Evolutionary conservation across 192 early-diverging fungal genomes (phyloP).

Genomic region (Umbelopsis ramanniana): DNA sequence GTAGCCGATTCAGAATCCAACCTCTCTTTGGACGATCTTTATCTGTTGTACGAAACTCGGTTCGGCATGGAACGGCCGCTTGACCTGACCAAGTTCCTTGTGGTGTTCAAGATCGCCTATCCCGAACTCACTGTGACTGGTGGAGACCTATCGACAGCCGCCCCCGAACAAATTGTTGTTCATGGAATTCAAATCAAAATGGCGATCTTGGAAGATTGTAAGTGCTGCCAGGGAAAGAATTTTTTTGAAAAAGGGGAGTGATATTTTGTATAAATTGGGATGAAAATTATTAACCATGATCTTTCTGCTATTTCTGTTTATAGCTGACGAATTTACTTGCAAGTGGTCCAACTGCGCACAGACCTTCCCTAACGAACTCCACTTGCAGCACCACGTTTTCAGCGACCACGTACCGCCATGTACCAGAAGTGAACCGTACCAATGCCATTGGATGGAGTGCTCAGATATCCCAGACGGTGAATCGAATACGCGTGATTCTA

Average conservation of each 20-base stretch:
- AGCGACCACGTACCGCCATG: slow-evolving; percentile 47
- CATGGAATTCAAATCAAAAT: slow-evolving; percentile 40
- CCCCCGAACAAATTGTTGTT: not conserved
- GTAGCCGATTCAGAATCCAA: slow-evolving; percentile 38
- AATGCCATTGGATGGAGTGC: slow-evolving; percentile 32
- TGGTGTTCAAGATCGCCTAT: slow-evolving; percentile 43
- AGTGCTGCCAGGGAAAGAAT: not conserved
- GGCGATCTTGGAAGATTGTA: slow-evolving; percentile 38
- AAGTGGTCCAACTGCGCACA: slow-evolving; percentile 56
- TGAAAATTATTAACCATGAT: not conserved
- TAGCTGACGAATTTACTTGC: slow-evolving; percentile 42
- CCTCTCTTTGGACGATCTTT: slow-evolving; percentile 48
- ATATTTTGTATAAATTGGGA: too few relatives aligned
- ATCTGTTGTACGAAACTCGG: slow-evolving; percentile 52
- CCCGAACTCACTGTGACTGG: slow-evolving; percentile 14
- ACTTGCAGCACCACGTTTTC: slow-evolving; percentile 53
- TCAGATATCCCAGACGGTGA: slow-evolving; percentile 31
- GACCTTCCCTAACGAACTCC: slow-evolving; percentile 41
- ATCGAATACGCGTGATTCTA: slow-evolving; percentile 32
- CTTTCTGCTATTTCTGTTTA: not conserved
- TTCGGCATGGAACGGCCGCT: slow-evolving; percentile 43
- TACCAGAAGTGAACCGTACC: slow-evolving; percentile 28
- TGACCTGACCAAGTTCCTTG: slow-evolving; percentile 37
- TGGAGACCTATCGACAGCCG: not conserved
- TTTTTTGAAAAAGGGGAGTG: too few relatives aligned